A percentile compares a stretch with the other conserved stretches of the same genome.
Conservation (phyloP, 2,329 filamentous ascomycete species). For the Domatiomyces globalis region DNA sequence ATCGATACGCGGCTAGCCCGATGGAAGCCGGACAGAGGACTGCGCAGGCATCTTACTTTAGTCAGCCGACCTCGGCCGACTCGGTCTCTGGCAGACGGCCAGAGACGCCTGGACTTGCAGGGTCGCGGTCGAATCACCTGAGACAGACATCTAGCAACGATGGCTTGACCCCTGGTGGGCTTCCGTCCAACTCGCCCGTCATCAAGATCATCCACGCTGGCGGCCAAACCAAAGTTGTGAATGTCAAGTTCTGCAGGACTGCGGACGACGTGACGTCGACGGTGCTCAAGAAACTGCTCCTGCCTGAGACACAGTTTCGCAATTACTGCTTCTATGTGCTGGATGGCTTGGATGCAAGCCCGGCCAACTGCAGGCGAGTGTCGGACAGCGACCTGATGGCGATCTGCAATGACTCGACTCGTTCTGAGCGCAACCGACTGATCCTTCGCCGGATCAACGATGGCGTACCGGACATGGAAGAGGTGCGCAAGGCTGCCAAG, state of each 20-base stretch:
- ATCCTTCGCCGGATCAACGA: constrained; percentile 88
- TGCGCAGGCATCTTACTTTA: constrained; percentile 39
- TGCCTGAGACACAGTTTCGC: constrained; percentile 79
- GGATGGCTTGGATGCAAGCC: constrained; percentile 69
- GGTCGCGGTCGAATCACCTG: constrained; percentile 53
- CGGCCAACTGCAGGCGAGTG: constrained; percentile 64
- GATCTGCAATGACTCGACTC: constrained; percentile 72
- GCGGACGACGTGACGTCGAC: constrained; percentile 86
- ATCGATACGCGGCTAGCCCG: constrained; percentile 48
- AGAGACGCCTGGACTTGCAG: constrained; percentile 49
- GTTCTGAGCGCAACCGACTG: constrained; percentile 75
- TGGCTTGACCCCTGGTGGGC: constrained; percentile 67
- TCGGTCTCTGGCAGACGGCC: constrained; percentile 41
- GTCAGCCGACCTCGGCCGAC: constrained; percentile 38
- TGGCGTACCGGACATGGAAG: constrained; percentile 73
- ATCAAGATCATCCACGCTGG: constrained; percentile 88
- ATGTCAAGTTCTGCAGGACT: constrained; percentile 79
- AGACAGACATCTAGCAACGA: constrained; percentile 75
- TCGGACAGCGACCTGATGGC: constrained; percentile 79
- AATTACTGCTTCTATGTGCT: constrained; percentile 97
- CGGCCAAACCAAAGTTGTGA: constrained; percentile 83
- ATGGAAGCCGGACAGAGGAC: constrained; percentile 40
- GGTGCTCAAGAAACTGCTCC: constrained; percentile 72
- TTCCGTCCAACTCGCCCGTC: constrained; percentile 74
- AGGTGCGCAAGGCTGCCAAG: constrained; percentile 72